A percentile compares a stretch with the other conserved stretches of the same genome.
These are phyloP conservation scores for Syzygium oleosum DNA, from an alignment of 345 rosid genomes.

Conservation along the genomic window DNA sequence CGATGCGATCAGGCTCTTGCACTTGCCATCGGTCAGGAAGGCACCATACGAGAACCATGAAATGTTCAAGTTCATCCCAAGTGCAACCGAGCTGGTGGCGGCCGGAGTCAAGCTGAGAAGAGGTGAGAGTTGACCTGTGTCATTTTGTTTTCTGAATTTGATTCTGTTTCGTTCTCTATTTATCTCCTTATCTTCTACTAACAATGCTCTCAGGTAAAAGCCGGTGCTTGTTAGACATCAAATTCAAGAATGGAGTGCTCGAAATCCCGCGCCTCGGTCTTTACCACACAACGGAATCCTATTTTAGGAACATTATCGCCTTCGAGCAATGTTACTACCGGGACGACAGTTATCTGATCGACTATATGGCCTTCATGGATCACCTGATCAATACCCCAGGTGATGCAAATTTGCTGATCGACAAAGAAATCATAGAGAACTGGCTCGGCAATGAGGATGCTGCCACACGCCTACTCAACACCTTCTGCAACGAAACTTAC, in stretches of 20 bases:
- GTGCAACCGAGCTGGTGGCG: background rate
- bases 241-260: conserved; percentile 4
- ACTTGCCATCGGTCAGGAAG: background rate
- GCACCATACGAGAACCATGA: background rate
- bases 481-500: background rate
- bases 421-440: background rate
- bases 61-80: background rate
- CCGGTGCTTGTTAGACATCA: background rate
- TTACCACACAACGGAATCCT: background rate
- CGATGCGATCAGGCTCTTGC: background rate
- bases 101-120: background rate
- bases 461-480: background rate
- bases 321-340: conserved; percentile 4
- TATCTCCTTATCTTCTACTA: background rate
- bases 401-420: conserved; percentile 1
- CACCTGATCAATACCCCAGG: background rate
- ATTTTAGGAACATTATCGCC: conserved; percentile 3
- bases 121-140: background rate
- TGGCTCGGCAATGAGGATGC: background rate
- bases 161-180: background rate
- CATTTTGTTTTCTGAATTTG: background rate
- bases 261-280: background rate
- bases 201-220: background rate
- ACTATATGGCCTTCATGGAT: background rate
- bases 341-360: background rate